Conservation (phyloP, 2,329 filamentous ascomycete genomes). For the Teratosphaeria epicoccoides region DNA sequence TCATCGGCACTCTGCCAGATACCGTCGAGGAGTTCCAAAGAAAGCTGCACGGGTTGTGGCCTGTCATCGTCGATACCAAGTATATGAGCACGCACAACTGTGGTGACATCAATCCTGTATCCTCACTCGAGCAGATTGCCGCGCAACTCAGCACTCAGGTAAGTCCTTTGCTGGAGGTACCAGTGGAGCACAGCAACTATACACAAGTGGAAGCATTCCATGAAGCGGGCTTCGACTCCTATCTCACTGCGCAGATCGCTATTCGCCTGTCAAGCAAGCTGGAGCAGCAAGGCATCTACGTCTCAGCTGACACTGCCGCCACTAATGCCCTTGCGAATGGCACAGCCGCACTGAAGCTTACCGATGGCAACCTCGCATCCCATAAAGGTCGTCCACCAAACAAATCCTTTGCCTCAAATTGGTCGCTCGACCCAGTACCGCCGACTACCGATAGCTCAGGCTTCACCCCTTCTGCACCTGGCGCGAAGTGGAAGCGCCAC, state of each 20-base stretch:
- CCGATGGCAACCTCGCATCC: neutral
- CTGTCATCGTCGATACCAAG: slow-evolving; percentile 51
- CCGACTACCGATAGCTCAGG: neutral
- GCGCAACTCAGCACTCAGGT: slow-evolving; percentile 28
- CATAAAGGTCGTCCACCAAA: slow-evolving; percentile 3
- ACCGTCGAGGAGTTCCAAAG: slow-evolving; percentile 44
- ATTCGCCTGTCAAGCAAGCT: slow-evolving; percentile 46
- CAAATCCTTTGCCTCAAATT: neutral
- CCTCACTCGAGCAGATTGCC: slow-evolving; percentile 40
- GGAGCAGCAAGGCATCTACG: slow-evolving; percentile 29
- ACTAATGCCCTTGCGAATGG: slow-evolving; percentile 7
- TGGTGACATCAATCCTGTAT: slow-evolving; percentile 40
- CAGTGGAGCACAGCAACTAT: slow-evolving; percentile 32
- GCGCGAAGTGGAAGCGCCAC: slow-evolving; percentile 19
- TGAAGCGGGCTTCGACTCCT: slow-evolving; percentile 54
- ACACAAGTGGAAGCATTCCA: slow-evolving; percentile 35
- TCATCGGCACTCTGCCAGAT: slow-evolving; percentile 47
- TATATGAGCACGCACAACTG: slow-evolving; percentile 50
- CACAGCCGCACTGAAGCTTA: slow-evolving; percentile 6
- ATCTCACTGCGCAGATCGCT: slow-evolving; percentile 49
- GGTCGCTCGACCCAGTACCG: neutral
- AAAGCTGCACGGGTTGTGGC: slow-evolving; percentile 44
- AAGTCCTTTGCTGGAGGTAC: slow-evolving; percentile 33
- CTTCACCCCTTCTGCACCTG: slow-evolving; percentile 20
- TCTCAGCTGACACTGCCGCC: slow-evolving; percentile 9